Conservation (phyloP, 2,329 filamentous ascomycete species). For the Emergomyces pasteurianus region DNA sequence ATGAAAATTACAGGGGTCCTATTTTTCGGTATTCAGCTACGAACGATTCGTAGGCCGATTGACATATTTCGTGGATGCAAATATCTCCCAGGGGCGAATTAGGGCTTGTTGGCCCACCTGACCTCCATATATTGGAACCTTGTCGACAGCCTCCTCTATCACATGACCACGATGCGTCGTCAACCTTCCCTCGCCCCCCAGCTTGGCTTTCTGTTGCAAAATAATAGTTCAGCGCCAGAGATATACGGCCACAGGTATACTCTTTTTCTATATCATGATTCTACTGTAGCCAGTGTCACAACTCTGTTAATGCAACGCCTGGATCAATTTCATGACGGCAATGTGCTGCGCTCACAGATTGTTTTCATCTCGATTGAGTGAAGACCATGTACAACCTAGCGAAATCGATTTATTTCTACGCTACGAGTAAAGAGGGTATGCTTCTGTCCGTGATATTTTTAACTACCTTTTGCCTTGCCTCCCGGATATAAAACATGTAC, state of each 20-base stretch:
- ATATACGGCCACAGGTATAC: background rate
- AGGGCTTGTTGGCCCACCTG: background rate
- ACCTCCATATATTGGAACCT: background rate
- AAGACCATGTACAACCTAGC: constrained; percentile 80
- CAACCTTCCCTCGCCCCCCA: background rate
- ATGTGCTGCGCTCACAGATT: background rate
- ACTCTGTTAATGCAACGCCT: background rate
- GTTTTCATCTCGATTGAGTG: background rate
- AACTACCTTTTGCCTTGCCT: background rate
- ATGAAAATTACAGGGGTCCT: background rate
- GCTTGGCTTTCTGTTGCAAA: background rate
- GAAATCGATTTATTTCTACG: constrained; percentile 88
- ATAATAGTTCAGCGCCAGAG: background rate
- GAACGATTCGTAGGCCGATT: background rate
- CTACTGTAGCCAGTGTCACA: background rate
- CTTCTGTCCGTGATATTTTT: background rate
- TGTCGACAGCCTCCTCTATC: too few relatives aligned
- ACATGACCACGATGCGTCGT: background rate
- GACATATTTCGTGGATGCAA: background rate
- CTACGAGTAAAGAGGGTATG: constrained; percentile 89
- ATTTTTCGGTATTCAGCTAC: background rate
- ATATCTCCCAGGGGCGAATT: background rate
- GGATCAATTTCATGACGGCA: background rate
- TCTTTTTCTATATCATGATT: background rate
- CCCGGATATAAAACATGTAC: background rate